Base-by-base conservation (phyloP, 2,329 filamentous ascomycete species). In the Anthostomella pinea region DNA sequence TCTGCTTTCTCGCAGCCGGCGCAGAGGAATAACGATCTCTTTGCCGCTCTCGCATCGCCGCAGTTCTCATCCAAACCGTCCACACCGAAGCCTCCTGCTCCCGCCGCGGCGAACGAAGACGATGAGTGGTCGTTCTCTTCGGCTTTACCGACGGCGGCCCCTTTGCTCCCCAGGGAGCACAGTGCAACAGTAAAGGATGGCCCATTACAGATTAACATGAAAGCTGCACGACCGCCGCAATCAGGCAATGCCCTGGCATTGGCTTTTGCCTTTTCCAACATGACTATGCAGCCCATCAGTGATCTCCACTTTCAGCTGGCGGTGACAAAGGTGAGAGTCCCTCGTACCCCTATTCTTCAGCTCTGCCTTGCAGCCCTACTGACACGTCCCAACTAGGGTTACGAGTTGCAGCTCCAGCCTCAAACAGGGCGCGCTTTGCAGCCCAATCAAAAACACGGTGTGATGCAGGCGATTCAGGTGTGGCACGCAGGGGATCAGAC, bases 71-170 rank as follows among this genome's bases (percentile, higher is more conserved):
- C 67, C 8, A 66, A 66, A 35, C 52, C 65, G 5, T 33, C 57
- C 7, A 59, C 61, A 1, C 57, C 66, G 3, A 55, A 59, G 20
- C 59, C 62, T 5, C 49, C 58, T 7, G 48, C 53, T 6, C 30
- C 45, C 14, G 15, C 36, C 9, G 29, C 30, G 7, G 55, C 66
- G 6, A 69, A 68, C 33, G 79, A 86, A 29, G 91, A 96, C 33
- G 91, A 97, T 47, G 91, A 97, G 56, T 97, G 91, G 90, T 85
- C 81, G 16, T 97, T 97, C 60, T 81, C 87, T 3, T 97, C 91
- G 0, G 83, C 91, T 0, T 72, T 96, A 10, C 91, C 91, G 18
- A 63, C 71, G 3, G 71, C 78, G 43, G 44, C 63, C 11, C 55
- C 68, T 34, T 55, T 70, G 13, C 73, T 79, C 21, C 79, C 82